Evolutionary conservation across 768 basidiomycete genomes (phyloP).

Genomic region (Tulasnella sp.): DNA sequence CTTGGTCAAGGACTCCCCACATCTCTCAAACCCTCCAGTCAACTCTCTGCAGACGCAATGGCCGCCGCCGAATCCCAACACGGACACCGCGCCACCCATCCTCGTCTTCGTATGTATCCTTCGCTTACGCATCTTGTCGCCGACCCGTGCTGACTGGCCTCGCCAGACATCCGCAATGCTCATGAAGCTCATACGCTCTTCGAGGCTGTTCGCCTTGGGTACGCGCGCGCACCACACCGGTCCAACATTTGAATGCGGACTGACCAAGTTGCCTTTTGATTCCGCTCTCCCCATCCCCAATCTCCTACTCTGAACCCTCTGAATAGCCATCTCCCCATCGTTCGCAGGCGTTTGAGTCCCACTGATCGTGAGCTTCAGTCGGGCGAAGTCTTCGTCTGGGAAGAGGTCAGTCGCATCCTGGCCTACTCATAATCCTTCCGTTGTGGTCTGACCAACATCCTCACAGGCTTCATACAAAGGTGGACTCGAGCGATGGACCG

Average conservation of each 20-base stretch:
- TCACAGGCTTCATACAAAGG: constrained; percentile 59
- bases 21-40: neutral
- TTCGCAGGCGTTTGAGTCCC: constrained; percentile 64
- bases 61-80: constrained; percentile 2
- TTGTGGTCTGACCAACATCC: neutral
- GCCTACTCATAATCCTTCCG: neutral
- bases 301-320: neutral
- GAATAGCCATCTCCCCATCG: constrained; percentile 59
- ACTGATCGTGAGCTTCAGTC: constrained; percentile 66
- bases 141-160: neutral
- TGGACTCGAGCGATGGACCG: constrained; percentile 68
- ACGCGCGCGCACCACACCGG: neutral
- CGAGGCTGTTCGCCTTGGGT: constrained; percentile 62
- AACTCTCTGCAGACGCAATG: constrained; percentile 2
- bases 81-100: constrained; percentile 17
- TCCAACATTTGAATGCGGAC: neutral
- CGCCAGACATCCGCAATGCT: constrained; percentile 70
- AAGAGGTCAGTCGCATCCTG: constrained; percentile 44
- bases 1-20: constrained; percentile 1
- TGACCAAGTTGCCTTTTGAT: neutral
- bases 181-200: constrained; percentile 71
- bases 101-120: constrained; percentile 21
- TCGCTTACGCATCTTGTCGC: neutral
- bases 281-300: neutral
- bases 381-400: constrained; percentile 82